These are phyloP conservation scores for Xanthoceras sorbifolium DNA, from an alignment of 345 rosid genomes.

Conservation along the genomic window DNA sequence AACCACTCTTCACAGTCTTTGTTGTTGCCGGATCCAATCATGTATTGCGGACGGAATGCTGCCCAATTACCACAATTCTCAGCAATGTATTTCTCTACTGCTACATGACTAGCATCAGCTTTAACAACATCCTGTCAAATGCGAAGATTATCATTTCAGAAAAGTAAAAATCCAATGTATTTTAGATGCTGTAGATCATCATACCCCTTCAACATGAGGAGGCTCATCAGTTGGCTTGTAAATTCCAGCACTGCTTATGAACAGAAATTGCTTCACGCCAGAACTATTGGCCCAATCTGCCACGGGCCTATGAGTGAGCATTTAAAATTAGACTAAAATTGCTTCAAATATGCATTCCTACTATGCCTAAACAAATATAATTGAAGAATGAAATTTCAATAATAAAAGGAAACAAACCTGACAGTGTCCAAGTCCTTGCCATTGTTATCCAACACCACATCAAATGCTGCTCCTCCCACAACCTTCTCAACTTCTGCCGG, in stretches of 20 bases:
- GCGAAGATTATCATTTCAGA: constrained; percentile 14
- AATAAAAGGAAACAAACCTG: constrained; percentile 47
- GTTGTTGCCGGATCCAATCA: constrained; percentile 97
- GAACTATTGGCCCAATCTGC: constrained; percentile 86
- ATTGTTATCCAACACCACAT: constrained; percentile 91
- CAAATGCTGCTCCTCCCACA: constrained; percentile 65
- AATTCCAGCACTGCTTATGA: constrained; percentile 94
- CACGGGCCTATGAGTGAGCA: constrained; percentile 59
- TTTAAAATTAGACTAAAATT: background rate
- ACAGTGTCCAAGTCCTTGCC: constrained; percentile 88
- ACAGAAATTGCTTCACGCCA: constrained; percentile 83
- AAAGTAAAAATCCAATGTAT: background rate
- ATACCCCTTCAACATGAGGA: constrained; percentile 94
- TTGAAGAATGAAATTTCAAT: background rate
- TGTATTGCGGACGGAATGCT: constrained; percentile 84
- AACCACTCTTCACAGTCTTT: constrained; percentile 99
- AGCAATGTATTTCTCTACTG: constrained; percentile 79
- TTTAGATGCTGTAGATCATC: constrained; percentile 2
- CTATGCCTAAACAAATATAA: too few species aligned
- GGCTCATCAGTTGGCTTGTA: constrained; percentile 85
- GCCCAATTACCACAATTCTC: constrained; percentile 70
- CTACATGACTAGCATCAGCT: constrained; percentile 84
- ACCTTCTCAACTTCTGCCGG: constrained; percentile 72
- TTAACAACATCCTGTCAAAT: constrained; percentile 71
- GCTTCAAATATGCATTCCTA: background rate